Evolutionary conservation across 169 alveolate genomes (phyloP).

Genomic region (Cryptosporidium andersoni): DNA sequence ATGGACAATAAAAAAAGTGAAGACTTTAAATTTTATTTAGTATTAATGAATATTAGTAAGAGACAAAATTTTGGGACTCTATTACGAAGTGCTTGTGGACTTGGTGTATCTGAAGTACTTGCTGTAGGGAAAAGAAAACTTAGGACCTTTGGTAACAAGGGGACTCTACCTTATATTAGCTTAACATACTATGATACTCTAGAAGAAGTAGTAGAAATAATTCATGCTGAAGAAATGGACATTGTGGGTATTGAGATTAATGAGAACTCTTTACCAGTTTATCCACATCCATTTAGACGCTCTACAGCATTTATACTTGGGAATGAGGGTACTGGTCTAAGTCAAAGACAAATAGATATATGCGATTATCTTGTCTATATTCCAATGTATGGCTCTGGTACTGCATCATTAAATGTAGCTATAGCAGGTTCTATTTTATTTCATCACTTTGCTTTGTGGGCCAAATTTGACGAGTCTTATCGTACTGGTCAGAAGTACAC

Average conservation of each 20-base stretch:
- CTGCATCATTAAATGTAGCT: constrained; percentile 89
- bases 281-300: constrained; percentile 83
- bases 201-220: constrained; percentile 70
- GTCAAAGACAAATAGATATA: constrained; percentile 80
- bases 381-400: constrained; percentile 87
- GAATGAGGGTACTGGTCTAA: constrained; percentile 90
- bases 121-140: constrained; percentile 74
- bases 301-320: constrained; percentile 89
- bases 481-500: constrained; percentile 78
- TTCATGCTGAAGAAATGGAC: constrained; percentile 75
- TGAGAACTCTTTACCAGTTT: constrained; percentile 79
- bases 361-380: constrained; percentile 90
- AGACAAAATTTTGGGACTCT: constrained; percentile 76
- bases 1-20: neutral
- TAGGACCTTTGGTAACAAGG: constrained; percentile 76
- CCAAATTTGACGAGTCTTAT: constrained; percentile 73
- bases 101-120: constrained; percentile 75
- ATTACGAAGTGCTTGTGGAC: constrained; percentile 76
- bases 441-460: constrained; percentile 88
- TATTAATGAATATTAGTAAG: constrained; percentile 74
- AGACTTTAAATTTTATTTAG: constrained; percentile 68
- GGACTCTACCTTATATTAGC: constrained; percentile 73
- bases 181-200: constrained; percentile 68
- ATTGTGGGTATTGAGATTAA: constrained; percentile 88
- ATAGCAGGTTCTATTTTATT: constrained; percentile 89